Evolutionary conservation across 1,284 basidiomycete genomes (phyloP), one percentile per base, ranked within the genome.

Genomic region (Fomes fomentarius): DNA sequence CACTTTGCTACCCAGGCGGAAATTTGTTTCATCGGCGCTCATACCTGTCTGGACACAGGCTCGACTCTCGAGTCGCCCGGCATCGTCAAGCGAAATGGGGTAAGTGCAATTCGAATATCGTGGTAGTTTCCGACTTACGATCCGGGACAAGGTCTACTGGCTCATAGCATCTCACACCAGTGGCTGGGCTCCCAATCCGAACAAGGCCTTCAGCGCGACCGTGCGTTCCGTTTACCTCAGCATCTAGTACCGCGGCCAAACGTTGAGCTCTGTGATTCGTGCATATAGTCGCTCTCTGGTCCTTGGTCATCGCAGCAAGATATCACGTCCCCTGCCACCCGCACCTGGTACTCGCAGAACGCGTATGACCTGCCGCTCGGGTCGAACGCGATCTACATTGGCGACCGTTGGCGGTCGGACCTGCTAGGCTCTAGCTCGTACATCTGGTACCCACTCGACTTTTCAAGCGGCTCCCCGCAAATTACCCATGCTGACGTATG

Each of bases 321-420:
- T 64, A 81, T 85, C 51, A 80, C 83, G 10, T 76, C 83, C 2
- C 66, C 54, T 67, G 74, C 30, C 37, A 76, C 76, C 24, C 74
- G 78, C 39, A 87, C 83, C 2, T 87, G 81, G 64, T 84, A 79
- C 64, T 85, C 83, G 22, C 84, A 85, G 68, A 85, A 85, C 67
- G 74, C 79, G 9, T 84, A 73, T 63, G 80, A 85, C 63, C 66
- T 85, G 45, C 73, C 76, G 9, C 68, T 84, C 39, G 81, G 76
- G 9, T 70, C 70, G 3, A 78, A 77, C 57, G 78, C 75, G 1
- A 77, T 85, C 52, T 85, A 85, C 65, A 84, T 85, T 80, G 84
- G 84, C 40, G 84, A 87, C 65, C 77, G 84, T 38, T 87, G 84
- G 84, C 71, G 81, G 19, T 76, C 81, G n/a, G 64, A 66, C 37